phyloP scores from a whole-genome alignment of 495 filamentous ascomycete species.

The Lasiosphaeria hispida region DNA sequence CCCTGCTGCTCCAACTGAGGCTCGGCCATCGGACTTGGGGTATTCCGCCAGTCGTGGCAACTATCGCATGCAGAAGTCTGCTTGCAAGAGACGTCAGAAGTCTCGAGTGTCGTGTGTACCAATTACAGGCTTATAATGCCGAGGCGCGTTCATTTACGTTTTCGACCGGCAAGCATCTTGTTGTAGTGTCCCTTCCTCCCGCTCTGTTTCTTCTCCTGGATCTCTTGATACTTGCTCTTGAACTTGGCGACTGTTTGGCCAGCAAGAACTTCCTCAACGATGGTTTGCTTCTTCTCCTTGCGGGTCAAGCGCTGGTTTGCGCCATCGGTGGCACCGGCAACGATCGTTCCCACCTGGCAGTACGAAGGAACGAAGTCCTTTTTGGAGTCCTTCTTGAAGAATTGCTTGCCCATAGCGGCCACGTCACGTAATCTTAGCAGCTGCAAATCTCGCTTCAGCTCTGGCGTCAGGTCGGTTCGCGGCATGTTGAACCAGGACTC shows the following conservation, averaged over 20 bases:
- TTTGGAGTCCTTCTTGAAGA: constrained; percentile 77
- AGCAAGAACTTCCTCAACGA: constrained; percentile 83
- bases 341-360: constrained; percentile 83
- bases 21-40: no score
- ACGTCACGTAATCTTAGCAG: constrained; percentile 84
- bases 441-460: constrained; percentile 84
- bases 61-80: no score
- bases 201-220: constrained; percentile 33
- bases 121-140: no score
- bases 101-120: background rate
- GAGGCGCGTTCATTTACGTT: constrained; percentile 16
- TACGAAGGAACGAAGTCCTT: constrained; percentile 70
- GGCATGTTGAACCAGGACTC: constrained; percentile 86
- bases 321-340: constrained; percentile 88
- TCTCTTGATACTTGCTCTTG: constrained; percentile 36
- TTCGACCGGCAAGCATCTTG: constrained; percentile 31
- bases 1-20: no score
- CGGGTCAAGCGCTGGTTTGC: constrained; percentile 74
- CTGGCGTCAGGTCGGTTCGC: constrained; percentile 73
- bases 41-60: no score
- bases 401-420: constrained; percentile 75
- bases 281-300: constrained; percentile 83
- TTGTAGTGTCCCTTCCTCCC: constrained; percentile 32
- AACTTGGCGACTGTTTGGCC: constrained; percentile 46
- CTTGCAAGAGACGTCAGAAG: background rate